phyloP scores from a whole-genome alignment of 331 rosid species.

The Arachis monticola region DNA sequence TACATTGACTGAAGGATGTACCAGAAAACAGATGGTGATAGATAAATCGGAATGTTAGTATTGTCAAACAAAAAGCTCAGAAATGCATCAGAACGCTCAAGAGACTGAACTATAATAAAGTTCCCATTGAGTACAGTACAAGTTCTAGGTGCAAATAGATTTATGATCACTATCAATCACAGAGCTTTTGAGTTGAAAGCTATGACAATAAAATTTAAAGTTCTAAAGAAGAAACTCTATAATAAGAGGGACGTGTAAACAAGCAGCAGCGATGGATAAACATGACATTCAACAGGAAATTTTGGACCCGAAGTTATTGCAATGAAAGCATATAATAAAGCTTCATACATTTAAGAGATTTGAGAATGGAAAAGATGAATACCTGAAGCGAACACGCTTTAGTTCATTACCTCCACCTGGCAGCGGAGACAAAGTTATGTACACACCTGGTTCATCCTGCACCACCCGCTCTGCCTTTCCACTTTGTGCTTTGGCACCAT shows the following conservation, averaged over 20 bases:
- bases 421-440: slow-evolving; percentile 64
- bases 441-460: slow-evolving; percentile 93
- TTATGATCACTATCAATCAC: slow-evolving; percentile 18
- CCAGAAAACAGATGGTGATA: too few relatives aligned
- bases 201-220: slow-evolving; percentile 19
- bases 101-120: not conserved
- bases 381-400: slow-evolving; percentile 96
- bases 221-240: slow-evolving; percentile 4
- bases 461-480: slow-evolving; percentile 80
- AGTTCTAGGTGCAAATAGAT: slow-evolving; percentile 18
- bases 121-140: not conserved
- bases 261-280: not conserved
- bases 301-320: slow-evolving; percentile 2
- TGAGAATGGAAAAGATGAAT: slow-evolving; percentile 37
- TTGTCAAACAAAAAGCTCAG: not conserved
- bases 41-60: too few relatives aligned
- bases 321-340: not conserved
- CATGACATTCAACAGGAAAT: not conserved
- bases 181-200: slow-evolving; percentile 15
- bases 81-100: too few relatives aligned
- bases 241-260: slow-evolving; percentile 11
- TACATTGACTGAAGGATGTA: not conserved
- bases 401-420: slow-evolving; percentile 81
- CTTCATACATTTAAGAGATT: slow-evolving; percentile 19
- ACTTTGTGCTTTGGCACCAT: slow-evolving; percentile 54